Evolutionary conservation across 257 asterid genomes (phyloP), one percentile per base, ranked within the genome.

Genomic region (Plantago major): DNA sequence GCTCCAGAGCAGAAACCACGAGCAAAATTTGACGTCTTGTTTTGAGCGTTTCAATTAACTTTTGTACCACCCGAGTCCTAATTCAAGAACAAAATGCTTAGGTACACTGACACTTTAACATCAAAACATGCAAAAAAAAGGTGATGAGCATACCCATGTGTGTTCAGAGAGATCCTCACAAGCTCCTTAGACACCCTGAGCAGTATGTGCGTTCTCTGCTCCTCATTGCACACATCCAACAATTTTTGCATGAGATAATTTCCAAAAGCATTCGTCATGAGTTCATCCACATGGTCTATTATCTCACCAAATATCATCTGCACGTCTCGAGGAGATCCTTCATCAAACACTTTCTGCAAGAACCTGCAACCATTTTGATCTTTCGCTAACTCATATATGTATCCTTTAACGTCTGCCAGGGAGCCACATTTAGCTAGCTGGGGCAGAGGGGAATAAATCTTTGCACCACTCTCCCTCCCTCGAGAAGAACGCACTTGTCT

Each of bases 31-130:
- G 96, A 67, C 85, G 82, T 71, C 80, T 77, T 1, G 85, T 81
- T 58, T 76, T 83, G 46, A 93, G 86, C 3, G 96, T 85, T 83
- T 89, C 97, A 46, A 93, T 81, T 82, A 93, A 75, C 84, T 93
- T 89, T 68, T 93, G 99, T 22, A 93, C 96, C 73, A 90, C 99
- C 45, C 97, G 86, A 33, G 99, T 93, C 65, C 99, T 93, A 80
- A 73, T 66, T 51, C 68, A 65, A 65, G 42, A 65, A 65, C 10
- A 51, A 58, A 33, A 30, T 28, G 10, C 26, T 67, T 13, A 53
- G 61, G 68, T 14, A 44, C 6, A 64, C 48, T 48, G 51, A 33
- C 54, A 55, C 10, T 15, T 38, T 42, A 46, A 46, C 63, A 53
- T 61, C 45, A 42, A 8, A 46, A 70, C 18, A 44, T 28, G 13